phyloP scores from a whole-genome alignment of 1,139 yeast genomes.

The Lodderomyces elongisporus region DNA sequence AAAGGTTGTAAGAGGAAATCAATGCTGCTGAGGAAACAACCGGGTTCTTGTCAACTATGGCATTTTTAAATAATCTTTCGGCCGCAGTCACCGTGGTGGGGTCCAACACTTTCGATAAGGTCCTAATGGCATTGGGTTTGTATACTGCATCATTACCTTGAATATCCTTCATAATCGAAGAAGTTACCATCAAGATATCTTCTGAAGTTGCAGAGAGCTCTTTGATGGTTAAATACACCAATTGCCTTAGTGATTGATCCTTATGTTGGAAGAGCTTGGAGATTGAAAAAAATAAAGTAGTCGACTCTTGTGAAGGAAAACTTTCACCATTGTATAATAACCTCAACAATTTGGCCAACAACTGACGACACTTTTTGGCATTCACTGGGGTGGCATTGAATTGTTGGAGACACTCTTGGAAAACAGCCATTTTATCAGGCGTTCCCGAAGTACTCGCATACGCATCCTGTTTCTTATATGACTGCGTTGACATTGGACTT shows the following conservation, averaged over 20 bases:
- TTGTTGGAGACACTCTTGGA: constrained; percentile 90
- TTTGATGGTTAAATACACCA: constrained; percentile 90
- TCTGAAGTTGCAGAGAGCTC: constrained; percentile 81
- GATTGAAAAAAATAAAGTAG: constrained; percentile 87
- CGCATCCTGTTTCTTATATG: constrained; percentile 83
- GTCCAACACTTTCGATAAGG: constrained; percentile 85
- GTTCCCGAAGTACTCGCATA: constrained; percentile 46
- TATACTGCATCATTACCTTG: constrained; percentile 82
- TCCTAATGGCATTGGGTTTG: constrained; percentile 93
- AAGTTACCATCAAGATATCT: constrained; percentile 94
- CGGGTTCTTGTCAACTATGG: constrained; percentile 88
- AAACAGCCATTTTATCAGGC: constrained; percentile 96
- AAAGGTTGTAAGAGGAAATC: constrained; percentile 81
- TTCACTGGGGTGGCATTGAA: constrained; percentile 91
- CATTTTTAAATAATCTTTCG: constrained; percentile 87
- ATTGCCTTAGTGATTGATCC: constrained; percentile 85
- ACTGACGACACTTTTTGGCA: constrained; percentile 77
- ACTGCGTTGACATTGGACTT: constrained; percentile 62
- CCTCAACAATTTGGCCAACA: constrained; percentile 69
- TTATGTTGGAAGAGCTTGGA: constrained; percentile 93
- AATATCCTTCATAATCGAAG: constrained; percentile 96
- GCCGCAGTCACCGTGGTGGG: constrained; percentile 90
- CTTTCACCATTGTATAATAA: constrained; percentile 78
- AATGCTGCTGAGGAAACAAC: constrained; percentile 88
- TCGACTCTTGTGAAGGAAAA: constrained; percentile 86